Conservation (phyloP, 768 basidiomycete species). For the Peribolospora kevripleyi region DNA sequence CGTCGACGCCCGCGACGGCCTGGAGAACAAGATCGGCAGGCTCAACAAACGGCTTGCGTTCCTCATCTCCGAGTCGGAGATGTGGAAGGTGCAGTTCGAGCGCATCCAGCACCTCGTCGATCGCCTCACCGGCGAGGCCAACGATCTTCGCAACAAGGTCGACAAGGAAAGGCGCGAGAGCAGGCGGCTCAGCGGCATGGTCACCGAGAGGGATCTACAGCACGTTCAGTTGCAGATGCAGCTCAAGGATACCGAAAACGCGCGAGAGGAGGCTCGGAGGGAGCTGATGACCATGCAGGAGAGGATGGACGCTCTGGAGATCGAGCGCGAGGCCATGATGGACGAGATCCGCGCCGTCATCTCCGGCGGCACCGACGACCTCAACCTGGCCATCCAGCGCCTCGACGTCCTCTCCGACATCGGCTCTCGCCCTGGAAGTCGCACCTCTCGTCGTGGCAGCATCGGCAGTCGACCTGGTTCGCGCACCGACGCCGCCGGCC, state of each 20-base stretch:
- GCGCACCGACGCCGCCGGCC: no score
- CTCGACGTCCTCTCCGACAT: background rate
- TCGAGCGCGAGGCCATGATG: conserved; percentile 18
- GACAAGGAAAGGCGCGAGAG: conserved; percentile 78
- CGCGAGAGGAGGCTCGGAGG: conserved; percentile 49
- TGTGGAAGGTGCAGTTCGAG: conserved; percentile 84
- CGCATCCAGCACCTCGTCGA: conserved; percentile 86
- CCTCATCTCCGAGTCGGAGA: conserved; percentile 67
- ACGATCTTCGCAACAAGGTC: conserved; percentile 60
- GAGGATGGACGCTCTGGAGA: conserved; percentile 17
- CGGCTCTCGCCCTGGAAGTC: background rate
- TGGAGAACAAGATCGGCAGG: conserved; percentile 79
- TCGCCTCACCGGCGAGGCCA: conserved; percentile 62
- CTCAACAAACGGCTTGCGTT: conserved; percentile 65
- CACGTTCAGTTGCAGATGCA: conserved; percentile 55
- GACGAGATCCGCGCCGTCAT: conserved; percentile 15
- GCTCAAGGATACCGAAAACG: conserved; percentile 70
- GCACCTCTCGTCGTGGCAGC: no score
- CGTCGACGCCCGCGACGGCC: conserved; percentile 75
- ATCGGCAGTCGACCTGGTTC: no score
- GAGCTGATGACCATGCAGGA: no score
- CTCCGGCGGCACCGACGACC: conserved; percentile 11
- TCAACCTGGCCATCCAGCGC: background rate
- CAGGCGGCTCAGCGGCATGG: conserved; percentile 52
- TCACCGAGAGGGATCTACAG: conserved; percentile 26